These are phyloP conservation scores for Adansonia madagascariensis DNA, from an alignment of 441 rosid genomes.

Conservation along the genomic window DNA sequence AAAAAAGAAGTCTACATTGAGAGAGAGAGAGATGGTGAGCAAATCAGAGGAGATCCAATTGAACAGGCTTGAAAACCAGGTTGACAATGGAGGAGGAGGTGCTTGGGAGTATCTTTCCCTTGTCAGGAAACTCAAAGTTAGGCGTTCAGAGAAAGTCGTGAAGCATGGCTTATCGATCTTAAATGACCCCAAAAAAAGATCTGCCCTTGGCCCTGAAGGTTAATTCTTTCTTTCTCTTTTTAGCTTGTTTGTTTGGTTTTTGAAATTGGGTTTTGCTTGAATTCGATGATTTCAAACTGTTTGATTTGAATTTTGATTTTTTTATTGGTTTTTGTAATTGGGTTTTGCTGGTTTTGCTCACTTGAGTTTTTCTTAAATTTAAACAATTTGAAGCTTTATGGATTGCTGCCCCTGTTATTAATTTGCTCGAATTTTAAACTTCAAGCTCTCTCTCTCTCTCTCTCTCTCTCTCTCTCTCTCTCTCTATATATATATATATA, in stretches of 20 bases:
- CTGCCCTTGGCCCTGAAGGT: conserved; percentile 84
- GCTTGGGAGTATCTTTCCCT: conserved; percentile 89
- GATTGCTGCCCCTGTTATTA: not conserved
- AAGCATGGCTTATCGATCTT: conserved; percentile 81
- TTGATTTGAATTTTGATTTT: not conserved
- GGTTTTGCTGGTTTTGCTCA: not conserved
- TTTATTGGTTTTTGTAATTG: not conserved
- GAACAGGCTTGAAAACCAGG: conserved; percentile 29
- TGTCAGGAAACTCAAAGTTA: conserved; percentile 86
- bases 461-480: too few species aligned
- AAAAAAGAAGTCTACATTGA: not conserved
- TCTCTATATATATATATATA: too few species aligned
- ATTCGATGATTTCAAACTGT: not conserved
- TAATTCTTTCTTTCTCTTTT: not conserved
- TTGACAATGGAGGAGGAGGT: conserved; percentile 72
- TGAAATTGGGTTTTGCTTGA: not conserved
- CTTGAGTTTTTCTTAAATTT: conserved; percentile 20
- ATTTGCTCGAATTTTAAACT: not conserved
- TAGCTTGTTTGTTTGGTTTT: not conserved
- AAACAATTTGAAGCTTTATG: not conserved
- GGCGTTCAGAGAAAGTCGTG: conserved; percentile 87
- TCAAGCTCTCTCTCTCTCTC: not conserved
- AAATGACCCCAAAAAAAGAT: conserved; percentile 76
- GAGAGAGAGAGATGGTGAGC: conserved; percentile 22
- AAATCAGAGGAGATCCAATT: conserved; percentile 24